phyloP scores from a whole-genome alignment of 2,329 filamentous ascomycete species.

The Monosporascus sp. region DNA sequence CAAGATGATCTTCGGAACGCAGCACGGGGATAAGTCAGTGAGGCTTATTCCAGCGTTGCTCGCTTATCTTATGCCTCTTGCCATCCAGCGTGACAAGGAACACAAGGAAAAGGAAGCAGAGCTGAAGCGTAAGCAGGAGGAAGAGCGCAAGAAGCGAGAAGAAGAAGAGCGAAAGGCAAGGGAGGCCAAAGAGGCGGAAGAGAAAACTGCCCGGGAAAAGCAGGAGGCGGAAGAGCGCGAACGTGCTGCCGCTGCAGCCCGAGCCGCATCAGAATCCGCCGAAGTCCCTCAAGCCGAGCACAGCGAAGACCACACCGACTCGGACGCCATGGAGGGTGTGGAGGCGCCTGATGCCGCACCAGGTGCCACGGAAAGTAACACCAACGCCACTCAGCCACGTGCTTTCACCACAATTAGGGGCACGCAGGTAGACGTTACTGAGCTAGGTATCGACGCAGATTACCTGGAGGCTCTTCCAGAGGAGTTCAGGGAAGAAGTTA shows the following conservation, averaged over 20 bases:
- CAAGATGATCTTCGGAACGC: conserved; percentile 72
- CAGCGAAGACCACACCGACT: conserved; percentile 20
- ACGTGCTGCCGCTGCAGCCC: conserved; percentile 55
- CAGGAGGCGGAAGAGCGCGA: conserved; percentile 66
- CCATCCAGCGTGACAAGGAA: conserved; percentile 74
- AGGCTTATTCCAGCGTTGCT: conserved; percentile 65
- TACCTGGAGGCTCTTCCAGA: conserved; percentile 97
- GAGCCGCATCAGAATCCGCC: conserved; percentile 44
- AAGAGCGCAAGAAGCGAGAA: conserved; percentile 56
- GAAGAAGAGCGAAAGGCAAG: conserved; percentile 61
- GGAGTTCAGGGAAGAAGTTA: conserved; percentile 91
- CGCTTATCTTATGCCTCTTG: conserved; percentile 71
- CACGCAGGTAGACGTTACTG: conserved; percentile 86
- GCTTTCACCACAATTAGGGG: conserved; percentile 81
- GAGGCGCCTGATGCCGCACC: conserved; percentile 28
- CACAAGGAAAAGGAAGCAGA: conserved; percentile 55
- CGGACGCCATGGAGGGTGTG: conserved; percentile 26
- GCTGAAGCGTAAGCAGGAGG: conserved; percentile 47
- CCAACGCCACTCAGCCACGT: conserved; percentile 50
- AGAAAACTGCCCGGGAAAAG: conserved; percentile 60
- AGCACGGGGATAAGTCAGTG: conserved; percentile 62
- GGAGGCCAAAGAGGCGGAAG: conserved; percentile 68
- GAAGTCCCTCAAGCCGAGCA: conserved; percentile 40
- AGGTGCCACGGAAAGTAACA: conserved; percentile 29
- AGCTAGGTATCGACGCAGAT: conserved; percentile 87